Evolutionary conservation across 495 filamentous ascomycete genomes (phyloP), one percentile per base, ranked within the genome.

Genomic region (Thermothielavioides terrestris): DNA sequence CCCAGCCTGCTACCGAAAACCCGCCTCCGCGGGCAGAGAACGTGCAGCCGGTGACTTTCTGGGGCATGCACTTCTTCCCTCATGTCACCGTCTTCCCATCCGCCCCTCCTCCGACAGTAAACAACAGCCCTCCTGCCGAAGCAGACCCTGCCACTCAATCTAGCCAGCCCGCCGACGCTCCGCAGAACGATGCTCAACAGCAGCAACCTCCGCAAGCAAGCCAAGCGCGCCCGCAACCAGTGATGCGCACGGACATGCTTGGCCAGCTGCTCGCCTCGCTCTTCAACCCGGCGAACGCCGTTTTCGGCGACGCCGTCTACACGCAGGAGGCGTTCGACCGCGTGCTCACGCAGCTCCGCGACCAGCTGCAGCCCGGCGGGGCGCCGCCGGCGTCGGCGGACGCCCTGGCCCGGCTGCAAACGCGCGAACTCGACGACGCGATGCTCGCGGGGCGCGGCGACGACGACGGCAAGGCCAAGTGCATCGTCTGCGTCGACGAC

Each of bases 401-500:
- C 12, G 85, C 84, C 3, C 91, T 97, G 52, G 77, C 72, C 8
- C 70, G 77, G 25, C 70, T 97, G 2, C 82, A 83, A 0, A 83
- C 77, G 54, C 84, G 80, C 54, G 76, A 73, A 34, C 60, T 89
- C 8, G 74, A 83, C 34, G 67, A 72, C 31, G 72, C 80, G 39
- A 81, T 89, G 77, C 65, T 89, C 6, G 20, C 1, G 17, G 22
- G 22, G n/a, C 27, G 17, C n/a, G 32, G 25, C 23, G 82, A 54
- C 6, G 61, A 59, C 14, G 73, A 74, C 31, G 57, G 62, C 8
- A 72, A 67, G 49, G 80, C 76, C 4, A 87, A 89, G 52, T 95
- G 89, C 59, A 85, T 85, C 31, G 88, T 95, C 50, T 97, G 91
- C 58, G 95, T 95, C 75, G 91, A 95, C 43, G 76, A 86, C 5